Percentiles rank a stretch among this genome's conserved stretches.
phyloP scores from a whole-genome alignment of 2,329 filamentous ascomycete genomes.

The Dactylonectria estremocensis region DNA sequence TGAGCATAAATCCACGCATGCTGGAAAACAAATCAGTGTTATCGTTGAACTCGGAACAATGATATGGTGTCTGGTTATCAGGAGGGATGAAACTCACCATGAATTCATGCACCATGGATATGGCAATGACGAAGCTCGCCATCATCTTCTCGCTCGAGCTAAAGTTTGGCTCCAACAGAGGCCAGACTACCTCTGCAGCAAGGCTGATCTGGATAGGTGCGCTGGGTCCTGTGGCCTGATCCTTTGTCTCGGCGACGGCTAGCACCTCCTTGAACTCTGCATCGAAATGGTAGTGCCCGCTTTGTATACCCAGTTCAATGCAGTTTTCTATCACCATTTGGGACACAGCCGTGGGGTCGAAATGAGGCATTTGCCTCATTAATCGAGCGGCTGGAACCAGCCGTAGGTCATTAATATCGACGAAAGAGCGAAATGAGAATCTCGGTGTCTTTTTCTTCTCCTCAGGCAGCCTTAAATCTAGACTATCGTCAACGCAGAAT shows the following conservation, averaged over 20 bases:
- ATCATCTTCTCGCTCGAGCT: constrained; percentile 47
- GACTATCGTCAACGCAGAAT: constrained; percentile 24
- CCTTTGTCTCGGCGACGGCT: not conserved
- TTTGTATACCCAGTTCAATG: constrained; percentile 29
- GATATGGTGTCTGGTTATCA: not conserved
- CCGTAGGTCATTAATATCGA: constrained; percentile 11
- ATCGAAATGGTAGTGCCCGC: constrained; percentile 28
- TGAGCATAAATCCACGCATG: constrained; percentile 35
- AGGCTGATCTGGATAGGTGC: constrained; percentile 26
- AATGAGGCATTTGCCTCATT: constrained; percentile 14
- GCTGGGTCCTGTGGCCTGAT: too few species aligned
- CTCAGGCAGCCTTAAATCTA: constrained; percentile 18
- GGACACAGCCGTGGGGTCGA: constrained; percentile 12
- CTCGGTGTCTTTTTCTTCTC: constrained; percentile 11
- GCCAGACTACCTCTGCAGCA: constrained; percentile 43
- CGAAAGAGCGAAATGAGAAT: constrained; percentile 24
- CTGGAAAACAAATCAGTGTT: constrained; percentile 26
- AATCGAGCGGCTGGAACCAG: constrained; percentile 20
- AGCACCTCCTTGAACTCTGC: not conserved
- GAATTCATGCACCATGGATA: constrained; percentile 48
- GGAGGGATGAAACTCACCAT: constrained; percentile 41
- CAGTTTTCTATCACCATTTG: constrained; percentile 14
- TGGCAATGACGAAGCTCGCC: constrained; percentile 39
- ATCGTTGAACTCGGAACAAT: not conserved
- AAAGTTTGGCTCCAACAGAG: constrained; percentile 42